Evolutionary conservation across 2,329 filamentous ascomycete species (phyloP), one percentile per base, ranked within the genome.

Genomic region (Basipetospora sp.): DNA sequence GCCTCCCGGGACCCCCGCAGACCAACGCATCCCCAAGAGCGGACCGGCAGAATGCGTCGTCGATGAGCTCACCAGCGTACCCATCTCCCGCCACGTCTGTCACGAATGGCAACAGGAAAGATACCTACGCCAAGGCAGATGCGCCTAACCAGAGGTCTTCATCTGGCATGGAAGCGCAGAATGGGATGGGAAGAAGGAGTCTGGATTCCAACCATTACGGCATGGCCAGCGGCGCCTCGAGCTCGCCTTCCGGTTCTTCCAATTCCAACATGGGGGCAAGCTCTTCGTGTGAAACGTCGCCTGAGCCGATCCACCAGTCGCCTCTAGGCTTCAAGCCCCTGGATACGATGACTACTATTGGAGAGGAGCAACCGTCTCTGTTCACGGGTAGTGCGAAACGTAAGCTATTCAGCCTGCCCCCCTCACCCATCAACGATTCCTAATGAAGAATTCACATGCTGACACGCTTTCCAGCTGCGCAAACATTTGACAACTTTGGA

Each of bases 281-380:
- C 47, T 79, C 74, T 5, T 79, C 74, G 17, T 85, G 80, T 50
- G 80, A 78, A 18, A 87, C 81, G 0, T 87, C 82, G 2, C 82
- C 82, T 1, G 81, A 87, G 53, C 77, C 82, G 1, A 74, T 67
- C 34, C 78, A 74, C 22, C 78, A 81, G 48, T 87, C 80, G 13
- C 82, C 78, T 4, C 62, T 67, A 50, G 65, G 63, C n/a, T 71
- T 67, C 47, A 80, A 80, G 53, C 67, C 77, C 14, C 53, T 72
- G 29, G 75, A 79, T 44, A 71, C 69, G 0, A 48, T 78, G 47
- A 69, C 70, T 2, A 78, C 74, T 1, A 81, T 80, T 50, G 74
- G 73, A 38, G 74, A 78, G 50, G 78, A 82, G 52, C 63, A 3
- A n/a, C 36, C 36, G 9, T n/a, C 22, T 9, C 5, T 34, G 11